A percentile compares a stretch with the other conserved stretches of the same genome.
Conservation (phyloP, 2,329 filamentous ascomycete genomes). For the Aspergillus novoparasiticus region DNA sequence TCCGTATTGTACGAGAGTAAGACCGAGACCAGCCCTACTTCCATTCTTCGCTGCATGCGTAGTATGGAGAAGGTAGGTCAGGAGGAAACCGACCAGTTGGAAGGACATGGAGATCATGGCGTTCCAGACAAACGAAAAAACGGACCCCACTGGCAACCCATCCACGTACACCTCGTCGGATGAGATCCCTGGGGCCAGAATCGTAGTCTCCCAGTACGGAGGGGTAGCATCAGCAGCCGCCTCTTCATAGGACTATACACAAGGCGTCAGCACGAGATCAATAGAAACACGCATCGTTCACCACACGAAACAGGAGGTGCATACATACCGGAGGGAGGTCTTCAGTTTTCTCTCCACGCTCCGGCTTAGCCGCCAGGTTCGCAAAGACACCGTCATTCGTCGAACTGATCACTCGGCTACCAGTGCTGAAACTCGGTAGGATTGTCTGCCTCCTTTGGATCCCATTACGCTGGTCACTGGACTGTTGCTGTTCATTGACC, state of each 20-base stretch:
- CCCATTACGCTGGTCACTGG: constrained; percentile 21
- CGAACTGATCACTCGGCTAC: constrained; percentile 64
- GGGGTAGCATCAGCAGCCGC: constrained; percentile 93
- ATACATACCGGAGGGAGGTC: constrained; percentile 86
- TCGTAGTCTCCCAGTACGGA: constrained; percentile 99
- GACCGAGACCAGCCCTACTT: constrained; percentile 87
- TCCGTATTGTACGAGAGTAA: constrained; percentile 94
- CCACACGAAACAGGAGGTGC: neutral
- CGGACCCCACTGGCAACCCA: constrained; percentile 84
- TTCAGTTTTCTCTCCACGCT: constrained; percentile 77
- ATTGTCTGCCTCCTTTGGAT: constrained; percentile 56
- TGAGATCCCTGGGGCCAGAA: constrained; percentile 88
- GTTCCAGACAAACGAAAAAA: constrained; percentile 77
- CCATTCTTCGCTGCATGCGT: constrained; percentile 98
- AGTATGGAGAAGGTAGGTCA: constrained; percentile 96
- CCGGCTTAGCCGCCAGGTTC: constrained; percentile 88
- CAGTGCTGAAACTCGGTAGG: constrained; percentile 54
- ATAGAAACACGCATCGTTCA: constrained; percentile 6
- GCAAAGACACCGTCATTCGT: constrained; percentile 94
- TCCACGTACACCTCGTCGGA: constrained; percentile 96
- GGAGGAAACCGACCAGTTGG: constrained; percentile 92
- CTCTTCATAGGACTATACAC: constrained; percentile 86
- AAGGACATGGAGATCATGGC: constrained; percentile 98
- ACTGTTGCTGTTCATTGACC: constrained; percentile 17
- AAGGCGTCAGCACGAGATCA: constrained; percentile 36